Percentiles rank a stretch among this genome's conserved stretches.
phyloP scores from a whole-genome alignment of 202 grass and related monocot genomes.

The Brachypodium distachyon region DNA sequence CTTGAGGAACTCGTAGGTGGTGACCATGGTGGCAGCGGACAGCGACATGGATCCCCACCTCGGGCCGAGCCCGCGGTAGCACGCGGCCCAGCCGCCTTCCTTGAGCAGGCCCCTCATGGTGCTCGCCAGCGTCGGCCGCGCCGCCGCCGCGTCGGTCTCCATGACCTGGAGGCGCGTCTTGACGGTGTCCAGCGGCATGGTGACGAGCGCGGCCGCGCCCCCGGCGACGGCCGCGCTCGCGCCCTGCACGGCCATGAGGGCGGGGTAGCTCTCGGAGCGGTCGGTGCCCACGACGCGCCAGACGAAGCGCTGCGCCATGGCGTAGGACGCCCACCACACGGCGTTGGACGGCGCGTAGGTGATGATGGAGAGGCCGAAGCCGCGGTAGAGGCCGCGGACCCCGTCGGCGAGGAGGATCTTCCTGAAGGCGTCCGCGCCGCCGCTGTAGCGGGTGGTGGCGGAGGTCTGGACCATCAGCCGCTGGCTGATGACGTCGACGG shows the following conservation, averaged over 20 bases:
- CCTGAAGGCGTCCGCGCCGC: slow-evolving; percentile 59
- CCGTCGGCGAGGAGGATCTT: slow-evolving; percentile 75
- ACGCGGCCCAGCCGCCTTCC: slow-evolving; percentile 72
- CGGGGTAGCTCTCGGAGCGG: slow-evolving; percentile 22
- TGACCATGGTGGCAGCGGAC: slow-evolving; percentile 91
- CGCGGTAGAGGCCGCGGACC: slow-evolving; percentile 75
- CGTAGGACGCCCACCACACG: slow-evolving; percentile 91
- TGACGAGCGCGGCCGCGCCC: slow-evolving; percentile 62
- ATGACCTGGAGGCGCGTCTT: slow-evolving; percentile 95
- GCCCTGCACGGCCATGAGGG: slow-evolving; percentile 71
- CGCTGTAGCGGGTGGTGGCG: slow-evolving; percentile 33
- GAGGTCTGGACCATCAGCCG: slow-evolving; percentile 89
- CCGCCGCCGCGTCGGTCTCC: slow-evolving; percentile 21
- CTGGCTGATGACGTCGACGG: slow-evolving; percentile 87
- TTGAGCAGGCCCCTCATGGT: slow-evolving; percentile 57
- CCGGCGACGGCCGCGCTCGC: slow-evolving; percentile 69
- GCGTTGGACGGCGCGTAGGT: slow-evolving; percentile 96
- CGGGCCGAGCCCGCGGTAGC: slow-evolving; percentile 86
- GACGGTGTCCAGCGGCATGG: slow-evolving; percentile 94
- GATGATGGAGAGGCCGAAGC: slow-evolving; percentile 84
- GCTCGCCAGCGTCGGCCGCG: slow-evolving; percentile 33
- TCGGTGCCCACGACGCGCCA: slow-evolving; percentile 48
- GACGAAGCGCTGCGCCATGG: slow-evolving; percentile 56
- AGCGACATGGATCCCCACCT: slow-evolving; percentile 89
- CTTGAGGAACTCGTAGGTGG: slow-evolving; percentile 93